A percentile compares a stretch with the other conserved stretches of the same genome.
phyloP scores from a whole-genome alignment of 305 asterid genomes.

The Fraxinus greggii region DNA sequence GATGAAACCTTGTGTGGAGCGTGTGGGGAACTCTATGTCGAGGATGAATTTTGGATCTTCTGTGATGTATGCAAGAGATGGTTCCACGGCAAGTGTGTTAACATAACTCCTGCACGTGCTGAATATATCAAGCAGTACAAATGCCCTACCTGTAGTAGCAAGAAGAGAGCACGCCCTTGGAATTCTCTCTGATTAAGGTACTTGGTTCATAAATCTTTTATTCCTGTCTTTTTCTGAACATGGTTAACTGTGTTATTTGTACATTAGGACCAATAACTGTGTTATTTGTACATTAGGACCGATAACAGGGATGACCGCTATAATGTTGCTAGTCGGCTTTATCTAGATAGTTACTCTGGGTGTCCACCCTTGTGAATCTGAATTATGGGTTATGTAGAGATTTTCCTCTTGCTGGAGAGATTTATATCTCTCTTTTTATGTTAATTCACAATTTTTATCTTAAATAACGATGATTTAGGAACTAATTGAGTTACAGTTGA shows the following conservation, averaged over 20 bases:
- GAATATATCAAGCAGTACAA: conserved; percentile 49
- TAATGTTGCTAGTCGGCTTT: not conserved
- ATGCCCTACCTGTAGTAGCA: conserved; percentile 51
- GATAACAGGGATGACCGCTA: not conserved
- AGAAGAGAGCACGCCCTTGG: conserved; percentile 43
- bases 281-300: not conserved
- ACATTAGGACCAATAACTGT: not conserved
- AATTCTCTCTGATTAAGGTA: not conserved
- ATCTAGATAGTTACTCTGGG: not conserved
- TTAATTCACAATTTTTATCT: not conserved
- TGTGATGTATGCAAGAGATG: conserved; percentile 50
- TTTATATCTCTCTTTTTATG: not conserved
- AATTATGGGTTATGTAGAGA: not conserved
- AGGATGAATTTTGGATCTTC: conserved; percentile 51
- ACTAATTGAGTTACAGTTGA: not conserved
- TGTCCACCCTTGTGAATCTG: not conserved
- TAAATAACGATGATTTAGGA: not conserved
- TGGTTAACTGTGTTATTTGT: not conserved
- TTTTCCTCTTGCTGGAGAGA: not conserved
- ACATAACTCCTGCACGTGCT: conserved; percentile 51
- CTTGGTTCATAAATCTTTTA: not conserved
- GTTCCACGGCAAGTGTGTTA: conserved; percentile 57
- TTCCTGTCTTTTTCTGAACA: not conserved
- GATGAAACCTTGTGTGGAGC: conserved; percentile 46
- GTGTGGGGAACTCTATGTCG: conserved; percentile 44